Evolutionary conservation across 192 early-diverging fungal genomes (phyloP), one percentile per base, ranked within the genome.

Genomic region (Backusella tuberculispora): DNA sequence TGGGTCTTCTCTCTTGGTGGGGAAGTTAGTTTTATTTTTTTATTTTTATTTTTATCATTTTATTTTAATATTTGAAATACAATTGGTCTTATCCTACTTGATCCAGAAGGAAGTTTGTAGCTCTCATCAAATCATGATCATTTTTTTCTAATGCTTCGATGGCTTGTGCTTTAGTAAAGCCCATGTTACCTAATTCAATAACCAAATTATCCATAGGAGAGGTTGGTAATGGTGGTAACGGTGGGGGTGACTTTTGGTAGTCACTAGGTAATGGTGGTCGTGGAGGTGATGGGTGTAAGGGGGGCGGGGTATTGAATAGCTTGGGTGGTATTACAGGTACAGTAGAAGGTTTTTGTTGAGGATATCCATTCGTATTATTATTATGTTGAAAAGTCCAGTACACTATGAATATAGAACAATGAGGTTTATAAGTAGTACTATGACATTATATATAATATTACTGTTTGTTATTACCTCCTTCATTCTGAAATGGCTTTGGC

Each of bases 91-190:
- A 44, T 69, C 24, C 60, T 9, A 21, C 72, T 73, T 68, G 71
- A 83, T 94, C 93, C 69, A 94, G 83, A 56, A 94, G 83, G 79
- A 91, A 93, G 80, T 94, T 94, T 74, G 89, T 90, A 1, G 93
- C 92, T 79, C 89, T 89, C 47, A 86, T 84, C 40, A 91, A 78
- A 79, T 94, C 92, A 75, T 90, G 86, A 46, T 92, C 91, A 72
- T 90, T 90, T 84, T 89, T 91, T 66, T 92, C 87, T 70, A 94
- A 82, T 3, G 93, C 93, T 4, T 90, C 88, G 40, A 89, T 83
- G 9, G 92, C 91, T 78, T 93, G 92, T 8, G 87, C 82, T 9
- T 84, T 83, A 29, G 88, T 85, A 74, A 94, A 94, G 5, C 93
- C 93, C 92, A 94, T 93, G 72, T 84, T 89, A 41, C 86, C 77